Evolutionary conservation across 352 stramenopile genomes (phyloP).

Genomic region (Nothophytophthora sp.): DNA sequence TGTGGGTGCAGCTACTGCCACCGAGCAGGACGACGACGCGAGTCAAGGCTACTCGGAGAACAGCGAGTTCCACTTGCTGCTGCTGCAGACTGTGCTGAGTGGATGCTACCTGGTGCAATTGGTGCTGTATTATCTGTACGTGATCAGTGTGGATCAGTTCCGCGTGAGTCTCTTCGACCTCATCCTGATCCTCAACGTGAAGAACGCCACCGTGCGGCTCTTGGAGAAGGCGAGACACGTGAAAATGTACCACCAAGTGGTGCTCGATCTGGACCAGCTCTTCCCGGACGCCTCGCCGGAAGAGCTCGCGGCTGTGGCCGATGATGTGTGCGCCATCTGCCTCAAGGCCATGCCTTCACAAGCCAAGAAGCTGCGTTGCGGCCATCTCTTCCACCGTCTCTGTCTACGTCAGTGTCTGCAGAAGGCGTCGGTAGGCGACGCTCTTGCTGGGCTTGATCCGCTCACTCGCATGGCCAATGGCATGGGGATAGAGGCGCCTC

Average conservation of each 20-base stretch:
- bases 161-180: constrained; percentile 78
- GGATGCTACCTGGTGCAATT: constrained; percentile 67
- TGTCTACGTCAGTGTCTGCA: constrained; percentile 81
- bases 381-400: constrained; percentile 72
- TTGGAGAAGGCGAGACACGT: constrained; percentile 71
- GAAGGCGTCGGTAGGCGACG: constrained; percentile 58
- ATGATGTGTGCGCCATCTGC: constrained; percentile 85
- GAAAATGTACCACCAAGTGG: constrained; percentile 68
- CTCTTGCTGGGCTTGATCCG: constrained; percentile 40
- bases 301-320: constrained; percentile 55
- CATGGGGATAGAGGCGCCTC: constrained; percentile 27
- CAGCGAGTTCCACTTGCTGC: constrained; percentile 61
- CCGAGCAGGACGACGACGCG: constrained; percentile 37
- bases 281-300: constrained; percentile 59
- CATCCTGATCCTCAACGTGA: constrained; percentile 82
- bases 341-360: constrained; percentile 68
- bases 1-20: constrained; percentile 28
- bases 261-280: constrained; percentile 65
- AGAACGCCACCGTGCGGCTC: constrained; percentile 68
- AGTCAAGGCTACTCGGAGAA: constrained; percentile 48
- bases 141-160: constrained; percentile 82
- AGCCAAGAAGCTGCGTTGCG: constrained; percentile 74
- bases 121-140: constrained; percentile 80
- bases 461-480: constrained; percentile 35
- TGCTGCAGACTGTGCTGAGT: constrained; percentile 65